Percentiles rank a stretch among this genome's conserved stretches.
Evolutionary conservation across 2,329 filamentous ascomycete species (phyloP).

Genomic region (Cordyceps tenuipes): DNA sequence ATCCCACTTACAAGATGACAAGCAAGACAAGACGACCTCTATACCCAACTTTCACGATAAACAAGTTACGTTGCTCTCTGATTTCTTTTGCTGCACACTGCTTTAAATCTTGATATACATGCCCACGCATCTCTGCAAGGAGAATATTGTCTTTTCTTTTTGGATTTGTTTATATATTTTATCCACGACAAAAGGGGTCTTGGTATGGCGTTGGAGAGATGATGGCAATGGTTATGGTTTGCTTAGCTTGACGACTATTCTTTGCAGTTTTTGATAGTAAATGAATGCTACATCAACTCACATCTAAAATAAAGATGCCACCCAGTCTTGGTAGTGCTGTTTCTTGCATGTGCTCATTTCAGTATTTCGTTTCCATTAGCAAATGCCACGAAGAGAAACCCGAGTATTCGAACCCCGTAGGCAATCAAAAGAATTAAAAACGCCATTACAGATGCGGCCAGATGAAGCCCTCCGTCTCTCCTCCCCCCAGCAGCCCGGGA

Average conservation of each 20-base stretch:
- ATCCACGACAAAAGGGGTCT: background rate
- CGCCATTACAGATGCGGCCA: background rate
- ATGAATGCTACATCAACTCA: background rate
- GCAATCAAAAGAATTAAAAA: background rate
- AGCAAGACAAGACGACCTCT: conserved; percentile 1
- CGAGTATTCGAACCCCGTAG: background rate
- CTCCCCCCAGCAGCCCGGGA: background rate
- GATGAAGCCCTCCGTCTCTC: background rate
- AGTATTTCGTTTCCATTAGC: background rate
- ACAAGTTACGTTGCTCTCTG: background rate
- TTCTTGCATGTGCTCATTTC: background rate
- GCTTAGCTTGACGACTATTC: background rate
- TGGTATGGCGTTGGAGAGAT: conserved; percentile 4
- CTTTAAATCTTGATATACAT: conserved; percentile 7
- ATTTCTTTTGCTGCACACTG: background rate
- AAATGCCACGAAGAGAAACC: background rate
- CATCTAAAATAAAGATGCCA: background rate
- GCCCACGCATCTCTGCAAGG: conserved; percentile 7
- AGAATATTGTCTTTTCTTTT: background rate
- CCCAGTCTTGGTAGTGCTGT: no score
- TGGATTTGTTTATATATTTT: background rate
- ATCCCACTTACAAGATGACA: background rate
- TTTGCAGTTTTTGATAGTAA: background rate
- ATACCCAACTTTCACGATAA: conserved; percentile 12
- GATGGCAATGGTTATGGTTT: background rate